Evolutionary conservation across 2,329 filamentous ascomycete genomes (phyloP), one percentile per base, ranked within the genome.

Genomic region (Fusarium nelsonii): DNA sequence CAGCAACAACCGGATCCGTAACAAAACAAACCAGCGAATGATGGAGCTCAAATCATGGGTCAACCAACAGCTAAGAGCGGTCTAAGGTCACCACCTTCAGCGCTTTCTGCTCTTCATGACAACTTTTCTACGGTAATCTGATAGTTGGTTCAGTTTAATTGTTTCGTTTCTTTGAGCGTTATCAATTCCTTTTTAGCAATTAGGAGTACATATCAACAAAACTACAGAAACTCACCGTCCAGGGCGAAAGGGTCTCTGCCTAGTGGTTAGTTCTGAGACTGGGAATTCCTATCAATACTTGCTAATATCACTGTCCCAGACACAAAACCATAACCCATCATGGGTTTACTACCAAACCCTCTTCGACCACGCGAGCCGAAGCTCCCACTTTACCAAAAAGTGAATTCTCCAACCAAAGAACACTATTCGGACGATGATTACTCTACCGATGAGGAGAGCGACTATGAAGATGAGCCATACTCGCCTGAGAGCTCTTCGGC

Each of bases 331-430:
- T 46, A 32, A 51, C 50, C 57, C 63, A 76, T 69, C 63, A 89
- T 89, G 86, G 85, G 83, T 57, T 75, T 84, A 56, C 77, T 84
- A 56, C 79, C 83, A 45, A 85, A 83, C 61, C 81, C 81, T 40
- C 73, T 86, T 69, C 83, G 84, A 58, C 78, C 82, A 55, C 83
- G 84, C 67, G 81, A 83, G 68, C 75, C 79, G 52, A 82, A 79
- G 64, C 78, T 88, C 30, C 86, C 86, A 20, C 69, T 87, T 12
- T 88, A 88, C 76, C 83, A 85, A 67, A 82, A 82, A 58, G 57
- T 82, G 37, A 70, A 75, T 26, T 73, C 80, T 4, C 77, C 80
- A 3, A 79, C 74, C 20, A 87, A 87, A 70, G 86, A 88, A 59
- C 83, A 82, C 60, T 81, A 80, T 57, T 87, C 85, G 65, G 82